Evolutionary conservation across 768 basidiomycete species (phyloP).

Genomic region (Hygrocybe punicea): DNA sequence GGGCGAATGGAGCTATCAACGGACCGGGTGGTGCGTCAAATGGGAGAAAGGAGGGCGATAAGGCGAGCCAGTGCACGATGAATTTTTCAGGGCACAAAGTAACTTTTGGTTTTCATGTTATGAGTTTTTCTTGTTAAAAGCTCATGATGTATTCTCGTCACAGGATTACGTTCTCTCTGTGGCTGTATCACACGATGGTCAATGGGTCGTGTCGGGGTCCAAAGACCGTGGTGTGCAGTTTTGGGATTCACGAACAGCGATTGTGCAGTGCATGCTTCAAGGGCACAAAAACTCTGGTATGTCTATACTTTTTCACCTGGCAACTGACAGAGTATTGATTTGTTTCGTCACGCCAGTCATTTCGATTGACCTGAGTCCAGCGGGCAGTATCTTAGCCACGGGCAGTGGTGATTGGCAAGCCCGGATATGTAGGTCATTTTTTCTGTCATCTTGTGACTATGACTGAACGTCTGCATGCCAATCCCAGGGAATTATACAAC

Average conservation of each 20-base stretch:
- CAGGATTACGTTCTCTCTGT: constrained; percentile 60
- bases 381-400: constrained; percentile 44
- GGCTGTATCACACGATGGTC: constrained; percentile 74
- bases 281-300: constrained; percentile 55
- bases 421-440: constrained; percentile 46
- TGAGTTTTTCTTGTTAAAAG: no score
- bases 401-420: constrained; percentile 55
- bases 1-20: constrained; percentile 41
- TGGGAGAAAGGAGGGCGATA: constrained; percentile 68
- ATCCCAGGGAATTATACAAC: neutral
- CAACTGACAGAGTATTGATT: neutral
- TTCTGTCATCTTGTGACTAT: neutral
- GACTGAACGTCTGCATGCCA: neutral
- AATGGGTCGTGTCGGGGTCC: constrained; percentile 89
- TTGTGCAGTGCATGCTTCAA: constrained; percentile 92
- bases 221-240: constrained; percentile 97
- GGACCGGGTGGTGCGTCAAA: constrained; percentile 50
- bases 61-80: constrained; percentile 50
- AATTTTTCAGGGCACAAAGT: constrained; percentile 82
- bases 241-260: constrained; percentile 73
- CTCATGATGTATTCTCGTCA: constrained; percentile 31
- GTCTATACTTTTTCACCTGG: constrained; percentile 39
- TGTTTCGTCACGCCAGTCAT: neutral
- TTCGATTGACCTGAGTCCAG: constrained; percentile 6
- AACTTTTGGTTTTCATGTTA: no score